Evolutionary conservation across 805 yeast species (phyloP).

Genomic region (Zygosaccharomyces kombuchaensis): DNA sequence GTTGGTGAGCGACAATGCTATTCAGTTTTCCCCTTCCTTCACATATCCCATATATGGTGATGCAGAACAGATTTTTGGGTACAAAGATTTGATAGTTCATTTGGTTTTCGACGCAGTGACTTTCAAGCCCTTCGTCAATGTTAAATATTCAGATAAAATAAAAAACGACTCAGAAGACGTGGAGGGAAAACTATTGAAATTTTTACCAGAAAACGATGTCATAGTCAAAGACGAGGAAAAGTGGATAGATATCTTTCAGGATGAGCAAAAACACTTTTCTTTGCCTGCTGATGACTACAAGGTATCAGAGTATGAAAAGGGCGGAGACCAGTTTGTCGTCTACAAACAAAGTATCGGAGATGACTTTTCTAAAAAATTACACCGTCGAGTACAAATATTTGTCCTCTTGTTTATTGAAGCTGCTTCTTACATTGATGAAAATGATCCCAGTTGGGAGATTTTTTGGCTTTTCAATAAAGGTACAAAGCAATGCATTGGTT

Average conservation of each 20-base stretch:
- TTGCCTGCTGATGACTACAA: conserved; percentile 39
- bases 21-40: conserved; percentile 68
- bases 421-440: conserved; percentile 77
- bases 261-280: conserved; percentile 43
- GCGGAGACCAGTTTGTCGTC: conserved; percentile 44
- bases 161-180: conserved; percentile 59
- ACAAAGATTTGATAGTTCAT: conserved; percentile 59
- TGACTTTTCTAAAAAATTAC: conserved; percentile 46
- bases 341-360: conserved; percentile 39
- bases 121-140: conserved; percentile 65
- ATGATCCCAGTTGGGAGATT: conserved; percentile 77
- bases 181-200: conserved; percentile 47
- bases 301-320: conserved; percentile 34
- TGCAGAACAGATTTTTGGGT: conserved; percentile 84
- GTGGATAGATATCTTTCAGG: conserved; percentile 58
- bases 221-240: conserved; percentile 56
- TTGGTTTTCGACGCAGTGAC: conserved; percentile 71
- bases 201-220: conserved; percentile 54
- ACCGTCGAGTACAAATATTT: conserved; percentile 69
- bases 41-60: conserved; percentile 95
- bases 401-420: conserved; percentile 88
- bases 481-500: conserved; percentile 59
- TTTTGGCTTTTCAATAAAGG: conserved; percentile 45
- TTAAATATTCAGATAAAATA: conserved; percentile 51
- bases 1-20: conserved; percentile 53